Evolutionary conservation across 768 basidiomycete species (phyloP), one percentile per base, ranked within the genome.

Genomic region (Russula sp.): DNA sequence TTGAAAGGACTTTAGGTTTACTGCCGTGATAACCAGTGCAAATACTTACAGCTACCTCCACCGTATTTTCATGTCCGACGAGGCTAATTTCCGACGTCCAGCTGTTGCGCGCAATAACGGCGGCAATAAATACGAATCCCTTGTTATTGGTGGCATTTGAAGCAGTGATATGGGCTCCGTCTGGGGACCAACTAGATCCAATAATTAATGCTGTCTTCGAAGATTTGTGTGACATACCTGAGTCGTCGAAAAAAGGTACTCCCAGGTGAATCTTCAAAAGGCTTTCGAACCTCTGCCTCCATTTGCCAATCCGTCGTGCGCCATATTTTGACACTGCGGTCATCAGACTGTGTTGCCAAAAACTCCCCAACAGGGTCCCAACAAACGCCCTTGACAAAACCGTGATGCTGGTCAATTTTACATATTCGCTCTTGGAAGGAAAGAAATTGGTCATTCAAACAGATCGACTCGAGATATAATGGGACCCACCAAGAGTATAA

Each of bases 341-440:
- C 97, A 75, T 98, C 96, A 28, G 94, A 95, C 76, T 96, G 86
- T 48, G 96, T 98, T n/a, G 97, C 96, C 66, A 99, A 85, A 72
- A 88, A 98, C 76, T 98, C 91, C 52, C 97, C 97, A 3, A 95
- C 96, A 4, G 97, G 97, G 76, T 99, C 97, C 87, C 96, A 99
- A 72, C 93, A 95, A 56, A 99, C 92, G 63, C 97, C 97, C 76
- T 99, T 98, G 70, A 99, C 95, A 74, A 98, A 98, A 2, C 94
- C 96, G 71, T 92, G 87, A 72, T 98, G 97, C 63, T 85, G 85
- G 63, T 92, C 90, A 7, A 99, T 82, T 74, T 88, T 92, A 44
- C 83, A 80, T 61, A 98, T 73, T 14, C 90, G 87, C 69, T 95
- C 95, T 97, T 72, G 0, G 20, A 51, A 18, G 24, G 5, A 57